phyloP scores from a whole-genome alignment of 2,329 filamentous ascomycete species.

The Coniochaeta sp. region DNA sequence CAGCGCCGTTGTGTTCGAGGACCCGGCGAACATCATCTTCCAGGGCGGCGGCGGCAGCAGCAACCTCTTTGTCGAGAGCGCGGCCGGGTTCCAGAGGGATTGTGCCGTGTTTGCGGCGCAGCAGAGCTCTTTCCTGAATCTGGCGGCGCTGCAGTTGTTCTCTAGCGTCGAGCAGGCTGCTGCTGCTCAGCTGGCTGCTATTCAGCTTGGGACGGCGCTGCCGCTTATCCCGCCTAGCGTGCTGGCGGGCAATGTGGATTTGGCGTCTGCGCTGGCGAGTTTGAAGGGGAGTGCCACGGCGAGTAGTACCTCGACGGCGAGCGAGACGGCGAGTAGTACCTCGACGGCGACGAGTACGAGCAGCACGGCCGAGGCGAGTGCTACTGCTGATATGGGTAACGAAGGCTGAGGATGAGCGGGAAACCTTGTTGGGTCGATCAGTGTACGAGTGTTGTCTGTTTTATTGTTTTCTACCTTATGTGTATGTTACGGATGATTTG shows the following conservation, averaged over 20 bases:
- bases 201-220: conserved; percentile 12
- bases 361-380: neutral
- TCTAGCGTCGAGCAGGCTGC: conserved; percentile 21
- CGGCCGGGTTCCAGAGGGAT: conserved; percentile 23
- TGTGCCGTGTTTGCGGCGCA: conserved; percentile 21
- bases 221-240: conserved; percentile 8
- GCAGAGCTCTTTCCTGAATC: conserved; percentile 20
- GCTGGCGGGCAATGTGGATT: conserved; percentile 1
- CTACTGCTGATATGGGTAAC: neutral
- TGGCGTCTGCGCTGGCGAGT: conserved; percentile 1
- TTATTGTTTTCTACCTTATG: neutral
- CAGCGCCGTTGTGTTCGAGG: conserved; percentile 23
- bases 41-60: conserved; percentile 16
- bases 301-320: neutral
- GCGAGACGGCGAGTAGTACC: neutral
- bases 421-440: neutral
- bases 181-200: conserved; percentile 17
- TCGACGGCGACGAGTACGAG: neutral
- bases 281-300: neutral
- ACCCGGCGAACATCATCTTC: conserved; percentile 31
- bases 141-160: conserved; percentile 18
- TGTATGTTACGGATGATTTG: neutral
- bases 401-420: neutral
- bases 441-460: neutral
- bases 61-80: conserved; percentile 26